Base-by-base conservation (phyloP, 768 basidiomycete species). In the Suillus sp. region DNA sequence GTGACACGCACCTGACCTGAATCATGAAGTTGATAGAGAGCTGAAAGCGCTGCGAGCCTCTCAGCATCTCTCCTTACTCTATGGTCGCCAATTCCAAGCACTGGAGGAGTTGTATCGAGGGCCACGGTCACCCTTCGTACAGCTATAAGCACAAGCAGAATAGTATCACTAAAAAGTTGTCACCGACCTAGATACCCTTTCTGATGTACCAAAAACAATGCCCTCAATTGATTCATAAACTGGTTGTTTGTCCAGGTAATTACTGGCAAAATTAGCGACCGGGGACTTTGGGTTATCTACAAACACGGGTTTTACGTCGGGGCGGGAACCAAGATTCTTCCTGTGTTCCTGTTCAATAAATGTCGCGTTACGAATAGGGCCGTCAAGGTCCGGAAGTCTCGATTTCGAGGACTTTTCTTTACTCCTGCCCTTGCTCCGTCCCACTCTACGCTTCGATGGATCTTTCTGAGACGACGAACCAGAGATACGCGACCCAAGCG, bases 21-120 rank as follows among this genome's bases (percentile, higher is more conserved):
- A 20, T 76, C 75, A 47, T 88, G 82, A 22, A 96, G 72, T 69
- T 95, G 92, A 70, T 90, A 84, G 38, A 91, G 74, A 8, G 88
- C 89, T 50, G 88, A 88, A 30, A 94, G 76, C 1, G 89, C 88
- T 7, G 93, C 92, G n/a, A 95, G 78, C 71, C 83, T 83, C 67
- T 90, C 85, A 0, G 94, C 88, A 25, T 88, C 82, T 67, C 87
- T 88, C 73, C 81, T 87, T 16, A 76, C 79, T 4, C 72, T 13
- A 53, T 80, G 77, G 74, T 93, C 89, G 8, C 91, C 93, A 3
- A 88, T 73, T 9, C 85, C 92, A 61, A 82, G 68, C 38, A 92
- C 72, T 14, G 74, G 74, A 7, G 71, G 72, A n/a, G 61, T 65
- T 30, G 70, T 73, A 35, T 70, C 68, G 42, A 77, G 70, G 3